Percentiles rank a stretch among this genome's conserved stretches.
Evolutionary conservation across 1,284 basidiomycete genomes (phyloP).

Genomic region (Acaromyces ingoldii): DNA sequence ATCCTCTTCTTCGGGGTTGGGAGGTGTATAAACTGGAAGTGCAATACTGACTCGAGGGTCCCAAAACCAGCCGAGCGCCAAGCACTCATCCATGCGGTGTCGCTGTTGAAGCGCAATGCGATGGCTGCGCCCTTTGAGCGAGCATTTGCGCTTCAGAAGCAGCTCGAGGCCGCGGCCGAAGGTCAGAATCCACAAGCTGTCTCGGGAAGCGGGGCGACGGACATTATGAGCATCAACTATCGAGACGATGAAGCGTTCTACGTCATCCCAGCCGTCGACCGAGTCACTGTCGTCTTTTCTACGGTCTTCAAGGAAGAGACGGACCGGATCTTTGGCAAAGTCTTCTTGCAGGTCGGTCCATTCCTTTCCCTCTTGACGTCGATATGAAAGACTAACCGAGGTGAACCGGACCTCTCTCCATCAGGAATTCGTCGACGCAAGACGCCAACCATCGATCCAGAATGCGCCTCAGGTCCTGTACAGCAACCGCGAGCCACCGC

Average conservation of each 20-base stretch:
- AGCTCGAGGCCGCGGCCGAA: constrained; percentile 66
- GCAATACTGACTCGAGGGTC: neutral
- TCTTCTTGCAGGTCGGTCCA: constrained; percentile 83
- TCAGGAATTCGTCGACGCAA: constrained; percentile 90
- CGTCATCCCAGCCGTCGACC: constrained; percentile 83
- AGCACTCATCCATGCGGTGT: constrained; percentile 71
- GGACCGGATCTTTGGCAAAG: constrained; percentile 90
- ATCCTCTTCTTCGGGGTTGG: too few relatives aligned
- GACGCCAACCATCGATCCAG: constrained; percentile 85
- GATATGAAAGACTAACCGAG: too few relatives aligned
- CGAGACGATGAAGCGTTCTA: constrained; percentile 91
- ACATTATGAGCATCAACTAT: constrained; percentile 89
- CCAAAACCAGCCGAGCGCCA: constrained; percentile 25
- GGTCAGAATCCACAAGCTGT: constrained; percentile 11
- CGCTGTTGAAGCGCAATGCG: constrained; percentile 87
- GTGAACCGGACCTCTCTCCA: neutral
- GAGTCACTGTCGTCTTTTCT: constrained; percentile 95
- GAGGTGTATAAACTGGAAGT: neutral
- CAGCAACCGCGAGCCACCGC: constrained; percentile 86
- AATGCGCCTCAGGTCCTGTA: constrained; percentile 98
- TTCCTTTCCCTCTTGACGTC: too few relatives aligned
- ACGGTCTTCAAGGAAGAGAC: constrained; percentile 97
- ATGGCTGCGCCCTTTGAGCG: constrained; percentile 90
- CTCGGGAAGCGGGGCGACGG: constrained; percentile 54
- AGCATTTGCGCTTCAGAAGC: constrained; percentile 80